Evolutionary conservation across 73 alveolate species (phyloP).

Genomic region (Halteria grandinella): DNA sequence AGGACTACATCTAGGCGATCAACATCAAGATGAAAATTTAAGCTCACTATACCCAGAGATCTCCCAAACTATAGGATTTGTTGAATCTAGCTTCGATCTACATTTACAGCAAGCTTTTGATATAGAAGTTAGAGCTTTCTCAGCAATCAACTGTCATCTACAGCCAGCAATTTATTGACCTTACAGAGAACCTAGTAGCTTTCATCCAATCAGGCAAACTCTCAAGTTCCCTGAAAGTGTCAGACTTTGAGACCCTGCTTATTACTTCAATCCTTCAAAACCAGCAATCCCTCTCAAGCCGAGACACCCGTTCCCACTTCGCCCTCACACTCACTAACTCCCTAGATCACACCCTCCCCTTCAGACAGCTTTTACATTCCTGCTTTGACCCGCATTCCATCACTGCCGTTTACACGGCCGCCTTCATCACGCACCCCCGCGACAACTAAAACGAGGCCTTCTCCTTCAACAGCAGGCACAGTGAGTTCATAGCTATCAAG

Average conservation of each 20-base stretch:
- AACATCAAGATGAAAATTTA: slow-evolving; percentile 2
- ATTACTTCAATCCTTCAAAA: background rate
- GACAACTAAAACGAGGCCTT: background rate
- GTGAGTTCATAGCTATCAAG: slow-evolving; percentile 9
- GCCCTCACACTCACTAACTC: background rate
- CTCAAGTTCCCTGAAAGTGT: background rate
- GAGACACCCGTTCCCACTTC: background rate
- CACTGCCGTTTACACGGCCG: background rate
- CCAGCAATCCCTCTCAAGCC: background rate
- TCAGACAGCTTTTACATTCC: too few species aligned
- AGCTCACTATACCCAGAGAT: background rate
- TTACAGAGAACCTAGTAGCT: background rate
- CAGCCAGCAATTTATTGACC: background rate
- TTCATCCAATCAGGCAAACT: background rate
- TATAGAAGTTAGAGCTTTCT: background rate
- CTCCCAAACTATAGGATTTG: too few species aligned
- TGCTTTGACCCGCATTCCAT: background rate
- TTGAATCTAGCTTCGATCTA: too few species aligned
- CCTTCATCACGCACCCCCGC: background rate
- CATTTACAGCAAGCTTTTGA: background rate
- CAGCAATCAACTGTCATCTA: background rate
- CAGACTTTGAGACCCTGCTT: background rate
- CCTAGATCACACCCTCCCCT: background rate
- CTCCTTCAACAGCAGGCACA: slow-evolving; percentile 1
- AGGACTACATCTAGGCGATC: background rate